Conservation (phyloP, 2,329 filamentous ascomycete genomes). For the Penicillium sp. region DNA sequence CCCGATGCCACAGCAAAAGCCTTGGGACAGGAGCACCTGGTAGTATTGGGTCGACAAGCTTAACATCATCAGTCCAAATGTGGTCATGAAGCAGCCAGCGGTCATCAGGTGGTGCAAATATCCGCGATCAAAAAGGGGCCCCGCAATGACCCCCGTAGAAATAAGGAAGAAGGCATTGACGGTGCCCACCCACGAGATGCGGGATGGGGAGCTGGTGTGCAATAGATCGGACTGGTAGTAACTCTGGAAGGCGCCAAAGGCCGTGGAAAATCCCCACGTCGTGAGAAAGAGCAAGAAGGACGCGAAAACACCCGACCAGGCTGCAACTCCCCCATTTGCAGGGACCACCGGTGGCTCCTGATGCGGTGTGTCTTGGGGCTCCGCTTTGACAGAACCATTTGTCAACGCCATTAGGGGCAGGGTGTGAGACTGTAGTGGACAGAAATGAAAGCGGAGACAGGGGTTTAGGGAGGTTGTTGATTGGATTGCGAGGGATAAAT, state of each 20-base stretch:
- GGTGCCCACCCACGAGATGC: constrained; percentile 57
- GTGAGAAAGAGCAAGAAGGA: neutral
- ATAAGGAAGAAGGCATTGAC: constrained; percentile 52
- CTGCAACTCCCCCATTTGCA: neutral
- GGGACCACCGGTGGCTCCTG: too few species aligned
- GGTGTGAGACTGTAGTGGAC: too few species aligned
- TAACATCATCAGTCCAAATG: constrained; percentile 23
- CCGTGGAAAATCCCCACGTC: neutral
- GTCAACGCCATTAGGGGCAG: too few species aligned
- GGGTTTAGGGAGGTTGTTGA: too few species aligned
- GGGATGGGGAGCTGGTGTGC: constrained; percentile 32
- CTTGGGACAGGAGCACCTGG: constrained; percentile 60
- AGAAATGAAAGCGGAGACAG: too few species aligned
- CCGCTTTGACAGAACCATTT: too few species aligned
- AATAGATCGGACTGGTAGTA: constrained; percentile 47
- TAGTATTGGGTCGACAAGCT: constrained; percentile 46
- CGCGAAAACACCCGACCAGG: neutral
- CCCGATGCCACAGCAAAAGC: constrained; percentile 57
- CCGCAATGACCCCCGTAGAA: constrained; percentile 48
- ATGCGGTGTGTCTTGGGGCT: too few species aligned
- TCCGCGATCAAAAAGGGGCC: constrained; percentile 50
- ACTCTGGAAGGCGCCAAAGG: constrained; percentile 29
- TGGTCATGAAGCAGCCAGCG: constrained; percentile 27
- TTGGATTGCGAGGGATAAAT: too few species aligned
- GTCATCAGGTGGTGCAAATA: constrained; percentile 37